Conservation (phyloP, 345 rosid genomes). For the Sapria himalayana region DNA sequence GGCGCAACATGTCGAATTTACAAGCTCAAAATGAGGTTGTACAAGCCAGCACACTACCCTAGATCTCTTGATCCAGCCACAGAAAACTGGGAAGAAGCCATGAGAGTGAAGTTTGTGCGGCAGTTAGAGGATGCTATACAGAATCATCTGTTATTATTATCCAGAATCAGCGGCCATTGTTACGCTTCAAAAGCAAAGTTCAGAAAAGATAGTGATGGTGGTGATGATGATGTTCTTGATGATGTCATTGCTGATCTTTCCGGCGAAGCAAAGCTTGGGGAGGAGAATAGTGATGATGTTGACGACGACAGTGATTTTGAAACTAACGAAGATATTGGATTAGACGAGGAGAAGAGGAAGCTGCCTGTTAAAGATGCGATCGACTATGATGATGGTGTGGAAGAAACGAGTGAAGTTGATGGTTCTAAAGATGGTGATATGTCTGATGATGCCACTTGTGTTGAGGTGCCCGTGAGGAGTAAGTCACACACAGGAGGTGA, state of each 20-base stretch:
- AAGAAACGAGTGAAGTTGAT: constrained; percentile 16
- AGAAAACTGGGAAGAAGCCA: constrained; percentile 44
- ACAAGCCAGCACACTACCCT: constrained; percentile 37
- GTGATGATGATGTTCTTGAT: constrained; percentile 29
- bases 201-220: constrained; percentile 23
- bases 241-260: too few relatives aligned
- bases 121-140: constrained; percentile 83
- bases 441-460: too few relatives aligned
- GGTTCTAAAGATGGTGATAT: constrained; percentile 1
- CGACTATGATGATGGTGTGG: constrained; percentile 55
- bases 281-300: constrained; percentile 17
- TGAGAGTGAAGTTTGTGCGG: constrained; percentile 34
- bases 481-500: too few relatives aligned
- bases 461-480: too few relatives aligned
- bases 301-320: constrained; percentile 32
- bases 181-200: constrained; percentile 18
- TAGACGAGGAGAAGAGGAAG: constrained; percentile 50
- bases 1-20: constrained; percentile 31
- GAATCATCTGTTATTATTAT: constrained; percentile 40
- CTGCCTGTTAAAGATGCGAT: constrained; percentile 39
- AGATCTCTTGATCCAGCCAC: constrained; percentile 21
- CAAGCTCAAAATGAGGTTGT: constrained; percentile 64
- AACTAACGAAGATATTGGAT: constrained; percentile 67
- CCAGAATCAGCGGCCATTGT: constrained; percentile 40
- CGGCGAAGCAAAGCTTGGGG: constrained; percentile 10